Base-by-base conservation (phyloP, 768 basidiomycete genomes). In the Phaeotremella skinneri region DNA sequence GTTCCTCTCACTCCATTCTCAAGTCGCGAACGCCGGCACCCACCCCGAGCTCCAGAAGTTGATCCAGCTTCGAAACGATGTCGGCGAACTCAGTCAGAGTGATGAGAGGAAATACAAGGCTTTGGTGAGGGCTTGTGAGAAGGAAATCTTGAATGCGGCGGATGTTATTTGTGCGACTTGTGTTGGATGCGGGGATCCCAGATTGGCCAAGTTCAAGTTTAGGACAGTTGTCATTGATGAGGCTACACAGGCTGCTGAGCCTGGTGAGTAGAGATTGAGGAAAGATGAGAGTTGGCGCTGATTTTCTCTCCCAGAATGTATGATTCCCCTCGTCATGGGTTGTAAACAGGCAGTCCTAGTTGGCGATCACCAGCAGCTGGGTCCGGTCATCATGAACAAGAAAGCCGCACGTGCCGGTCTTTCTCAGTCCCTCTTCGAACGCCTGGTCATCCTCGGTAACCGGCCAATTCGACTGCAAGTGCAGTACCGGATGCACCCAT, bases 301-400 rank as follows among this genome's bases (percentile, higher is more conserved):
- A 68, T 64, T 27, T 16, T 23, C 13, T 9, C 49, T 34, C 11
- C 20, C 67, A 94, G 96, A 99, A 79, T 98, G 94, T 79, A 98
- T 99, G 93, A 99, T 99, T 68, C 96, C 96, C 16, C 83, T 99
- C 31, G 89, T 98, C 4, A 85, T 99, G 70, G 96, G 96, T 14
- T 98, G 93, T 76, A 98, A 98, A 78, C 96, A 99, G 72, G 91
- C 91, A 55, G 96, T 99, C 26, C 84, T 99, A 39, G 96, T 99
- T 55, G 96, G 96, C 53, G 94, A 97, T 79, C 90, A 96, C 76
- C 75, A 89, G 81, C 96, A 98, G 82, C 86, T 98, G 50, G 96
- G 96, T 0, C 96, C 96, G 5, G 96, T 98, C 70, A 97, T 99
- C 76, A 98, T 99, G 96, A 99, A 98, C 84, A 99, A 99, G 84